Evolutionary conservation across 2,329 filamentous ascomycete species (phyloP), one percentile per base, ranked within the genome.

Genomic region (Ascocoryne sarcoides): DNA sequence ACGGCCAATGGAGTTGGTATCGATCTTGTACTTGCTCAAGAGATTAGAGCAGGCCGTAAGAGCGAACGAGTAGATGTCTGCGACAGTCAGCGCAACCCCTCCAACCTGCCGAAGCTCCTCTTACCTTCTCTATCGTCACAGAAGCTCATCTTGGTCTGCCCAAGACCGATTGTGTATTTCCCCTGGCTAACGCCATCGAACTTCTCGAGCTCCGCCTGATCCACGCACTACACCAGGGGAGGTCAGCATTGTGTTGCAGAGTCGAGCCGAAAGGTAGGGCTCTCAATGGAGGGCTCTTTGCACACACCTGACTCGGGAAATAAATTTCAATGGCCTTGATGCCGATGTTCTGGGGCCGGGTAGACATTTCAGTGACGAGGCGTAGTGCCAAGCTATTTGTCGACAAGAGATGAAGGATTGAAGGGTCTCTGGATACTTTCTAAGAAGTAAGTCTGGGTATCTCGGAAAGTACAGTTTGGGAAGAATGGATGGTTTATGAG

Each of bases 291-390:
- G 19, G 3, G 19, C 2, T 16, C 30, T 32, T n/a, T 30, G 34
- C 12, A 21, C 40, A 50, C 67, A 90, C 85, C 79, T 90, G 85
- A 64, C 74, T 84, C 51, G 85, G 85, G 61, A 87, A 85, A 66
- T 92, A 92, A 61, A 92, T 77, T 64, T 92, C 85, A 65, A 92
- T 85, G 82, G 84, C 85, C 72, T 92, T 90, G 63, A 92, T 88
- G 75, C 85, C 85, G 65, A 92, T 82, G 69, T 90, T 90, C 66
- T 88, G 79, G 51, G 85, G 83, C 67, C 83, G 81, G 55, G 79
- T 63, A 61, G 82, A 75, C 83, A 88, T 89, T 7, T 26, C 12
- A 12, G 12, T 7, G 23, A 12, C 23, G 23, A 12, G 7, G 23
- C 7, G 23, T 26, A 32, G 35, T 54, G 46, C 23, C 7, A 12